Evolutionary conservation across 805 yeast genomes (phyloP), one percentile per base, ranked within the genome.

Genomic region (Ogataea corticis): DNA sequence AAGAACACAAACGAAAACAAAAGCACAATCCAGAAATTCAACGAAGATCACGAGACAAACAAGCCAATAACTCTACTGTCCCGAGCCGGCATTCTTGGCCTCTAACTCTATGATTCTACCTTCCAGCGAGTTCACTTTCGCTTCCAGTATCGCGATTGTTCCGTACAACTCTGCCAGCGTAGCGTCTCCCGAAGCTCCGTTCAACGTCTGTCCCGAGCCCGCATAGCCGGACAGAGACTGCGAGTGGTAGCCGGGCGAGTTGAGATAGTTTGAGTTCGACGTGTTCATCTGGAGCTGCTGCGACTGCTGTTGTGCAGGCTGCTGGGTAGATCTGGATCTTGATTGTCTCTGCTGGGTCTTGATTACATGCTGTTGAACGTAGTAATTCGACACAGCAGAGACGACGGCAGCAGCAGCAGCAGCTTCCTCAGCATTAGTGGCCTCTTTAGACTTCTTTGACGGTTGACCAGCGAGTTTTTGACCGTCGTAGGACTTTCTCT

Each of bases 391-490:
- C 18, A 46, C 53, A 7, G 53, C 55, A 4, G 56, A 49, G 3
- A 53, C 56, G 15, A 50, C 55, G 15, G 49, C 55, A 2, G 58
- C 56, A 17, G 55, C 55, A 4, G 58, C 56, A 7, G 52, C 53
- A 2, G 55, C 52, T 1, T 49, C 55, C 31, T 50, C 54, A 6
- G 50, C 48, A 31, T 48, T 44, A 4, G 50, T 34, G 21, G 54
- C 47, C 32, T 50, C 54, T 33, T 50, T 50, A 11, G 46, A 39
- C 30, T 50, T 50, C 16, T 50, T 50, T 28, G 37, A 38, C 3
- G 45, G 35, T 12, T 25, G 16, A 12, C 47, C 33, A 12, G 30
- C 27, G 10, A 32, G 25, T 4, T 23, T 28, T 27, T 47, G 50
- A 3, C 45, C 49, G 17, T 50, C 54, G 31, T 45, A 50, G 4